Evolutionary conservation across 2,329 filamentous ascomycete genomes (phyloP), one percentile per base, ranked within the genome.

Genomic region (Trichoderma sp.): DNA sequence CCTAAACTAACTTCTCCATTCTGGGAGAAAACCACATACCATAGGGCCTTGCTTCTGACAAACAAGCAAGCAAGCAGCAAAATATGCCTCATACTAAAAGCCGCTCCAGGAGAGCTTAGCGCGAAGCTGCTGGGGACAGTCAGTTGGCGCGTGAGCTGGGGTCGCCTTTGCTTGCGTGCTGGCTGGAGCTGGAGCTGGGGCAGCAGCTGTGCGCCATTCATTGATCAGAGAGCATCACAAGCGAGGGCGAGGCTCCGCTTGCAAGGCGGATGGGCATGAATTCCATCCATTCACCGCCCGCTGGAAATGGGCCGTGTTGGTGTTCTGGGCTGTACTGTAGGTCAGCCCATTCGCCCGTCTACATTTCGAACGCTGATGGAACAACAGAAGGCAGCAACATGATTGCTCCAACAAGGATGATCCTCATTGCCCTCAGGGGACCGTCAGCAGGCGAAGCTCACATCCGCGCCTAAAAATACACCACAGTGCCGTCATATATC

Each of bases 11-110:
- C 63, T 29, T 29, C 33, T 40, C 63, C 47, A 58, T 66, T 49
- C 37, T 58, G 47, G 49, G 53, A 53, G 60, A 3, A 24, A 19
- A n/a, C 19, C 40, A 43, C 40, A 40, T 43, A 40, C 14, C 6
- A 11, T 14, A 16, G 4, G 43, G 47, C 60, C 31, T 63, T 53
- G 60, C 49, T 64, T 7, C 35, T 37, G 33, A 31, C 27, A 31
- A 31, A 31, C 27, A 31, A 31, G 29, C 60, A 24, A 49, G 40
- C 60, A 24, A 35, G 55, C 56, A 4, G 52, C 40, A 31, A 53
- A 60, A 68, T 68, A 58, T 67, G 65, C 65, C 65, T 68, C 65
- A 68, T 68, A 68, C 21, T 61, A 68, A 68, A 61, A 27, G 8
- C n/a, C 47, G 47, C 47, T 49, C 47, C 47, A 49, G 47, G 11